Percentiles rank a stretch among this genome's conserved stretches.
Evolutionary conservation across 2,329 filamentous ascomycete species (phyloP).

Genomic region (Coniella lustricola): DNA sequence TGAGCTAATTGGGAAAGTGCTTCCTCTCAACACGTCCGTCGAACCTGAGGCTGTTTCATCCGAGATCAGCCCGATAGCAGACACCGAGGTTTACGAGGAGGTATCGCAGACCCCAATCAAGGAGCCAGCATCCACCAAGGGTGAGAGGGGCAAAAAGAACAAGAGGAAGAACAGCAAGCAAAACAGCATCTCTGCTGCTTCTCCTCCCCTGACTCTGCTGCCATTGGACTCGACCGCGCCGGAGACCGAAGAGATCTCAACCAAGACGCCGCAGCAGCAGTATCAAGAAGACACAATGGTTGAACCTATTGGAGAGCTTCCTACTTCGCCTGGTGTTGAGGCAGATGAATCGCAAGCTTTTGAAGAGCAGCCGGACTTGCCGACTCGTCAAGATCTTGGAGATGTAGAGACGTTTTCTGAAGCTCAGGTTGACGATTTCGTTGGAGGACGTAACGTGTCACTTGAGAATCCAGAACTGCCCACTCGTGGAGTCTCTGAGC

Average conservation of each 20-base stretch:
- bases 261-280: not conserved
- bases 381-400: too few species aligned
- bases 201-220: not conserved
- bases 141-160: conserved; percentile 28
- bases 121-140: conserved; percentile 19
- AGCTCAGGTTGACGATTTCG: too few species aligned
- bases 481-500: too few species aligned
- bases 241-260: not conserved
- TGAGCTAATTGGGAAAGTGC: not conserved
- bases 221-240: not conserved
- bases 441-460: too few species aligned
- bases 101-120: conserved; percentile 17
- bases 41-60: not conserved
- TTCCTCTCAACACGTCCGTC: not conserved
- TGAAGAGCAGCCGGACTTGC: too few species aligned
- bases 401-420: too few species aligned
- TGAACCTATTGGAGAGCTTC: too few species aligned
- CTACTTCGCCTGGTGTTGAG: too few species aligned
- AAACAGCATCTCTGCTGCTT: not conserved
- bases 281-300: conserved; percentile 21
- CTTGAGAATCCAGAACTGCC: too few species aligned
- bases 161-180: conserved; percentile 26
- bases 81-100: conserved; percentile 15
- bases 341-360: too few species aligned
- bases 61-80: conserved; percentile 16